phyloP scores from a whole-genome alignment of 257 asterid species.

The Capsicum rhomboideum region DNA sequence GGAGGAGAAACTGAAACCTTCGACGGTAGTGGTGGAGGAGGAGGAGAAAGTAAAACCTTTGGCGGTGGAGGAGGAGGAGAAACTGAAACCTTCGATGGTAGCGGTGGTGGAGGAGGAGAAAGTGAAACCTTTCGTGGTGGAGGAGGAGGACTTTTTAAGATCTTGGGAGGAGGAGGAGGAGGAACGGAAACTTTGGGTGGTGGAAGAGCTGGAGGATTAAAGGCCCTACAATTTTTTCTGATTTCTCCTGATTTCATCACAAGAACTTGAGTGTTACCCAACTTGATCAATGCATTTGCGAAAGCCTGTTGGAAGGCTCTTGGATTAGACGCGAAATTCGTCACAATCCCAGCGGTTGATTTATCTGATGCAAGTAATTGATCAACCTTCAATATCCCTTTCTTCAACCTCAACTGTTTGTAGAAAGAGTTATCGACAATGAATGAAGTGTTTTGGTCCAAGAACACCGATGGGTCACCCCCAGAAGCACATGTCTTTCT shows the following conservation, averaged over 20 bases:
- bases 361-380: constrained; percentile 41
- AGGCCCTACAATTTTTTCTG: constrained; percentile 17
- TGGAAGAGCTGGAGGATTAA: background rate
- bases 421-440: constrained; percentile 52
- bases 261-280: constrained; percentile 22
- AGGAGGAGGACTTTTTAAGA: background rate
- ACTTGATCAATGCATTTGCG: constrained; percentile 18
- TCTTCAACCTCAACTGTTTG: constrained; percentile 36
- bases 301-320: constrained; percentile 5
- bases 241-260: constrained; percentile 22
- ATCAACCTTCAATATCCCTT: constrained; percentile 62
- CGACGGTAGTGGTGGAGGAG: background rate
- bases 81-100: background rate
- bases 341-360: constrained; percentile 18
- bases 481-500: constrained; percentile 31
- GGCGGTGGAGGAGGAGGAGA: background rate
- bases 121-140: background rate
- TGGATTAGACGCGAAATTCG: constrained; percentile 9
- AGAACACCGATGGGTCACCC: constrained; percentile 36
- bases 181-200: background rate
- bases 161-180: background rate
- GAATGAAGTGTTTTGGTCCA: constrained; percentile 64
- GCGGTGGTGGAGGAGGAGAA: background rate
- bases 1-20: background rate
- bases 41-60: background rate